phyloP scores from a whole-genome alignment of 1,284 basidiomycete genomes.

The Marasmius fiardii region DNA sequence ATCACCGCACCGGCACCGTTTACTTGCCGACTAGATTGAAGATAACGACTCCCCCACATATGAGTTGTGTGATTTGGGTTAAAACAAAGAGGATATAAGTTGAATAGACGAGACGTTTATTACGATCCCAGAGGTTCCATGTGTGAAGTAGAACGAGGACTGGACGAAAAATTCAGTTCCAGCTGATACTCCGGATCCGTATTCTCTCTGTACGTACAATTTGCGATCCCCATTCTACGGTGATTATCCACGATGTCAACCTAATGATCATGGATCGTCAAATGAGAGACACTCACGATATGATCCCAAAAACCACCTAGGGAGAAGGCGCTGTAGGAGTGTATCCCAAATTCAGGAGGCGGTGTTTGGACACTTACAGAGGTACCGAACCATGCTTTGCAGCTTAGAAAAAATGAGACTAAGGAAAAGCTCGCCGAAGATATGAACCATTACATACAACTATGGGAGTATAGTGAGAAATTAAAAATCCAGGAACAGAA shows the following conservation, averaged over 20 bases:
- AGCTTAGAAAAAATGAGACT: constrained; percentile 23
- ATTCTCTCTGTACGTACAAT: too few relatives aligned
- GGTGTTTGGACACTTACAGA: constrained; percentile 16
- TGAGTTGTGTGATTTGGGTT: not conserved
- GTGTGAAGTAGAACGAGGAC: constrained; percentile 8
- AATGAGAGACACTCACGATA: not conserved
- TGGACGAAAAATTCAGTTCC: too few relatives aligned
- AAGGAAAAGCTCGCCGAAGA: not conserved
- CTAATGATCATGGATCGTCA: not conserved
- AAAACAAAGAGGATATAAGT: not conserved
- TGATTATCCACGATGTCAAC: too few relatives aligned
- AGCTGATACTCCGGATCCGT: too few relatives aligned
- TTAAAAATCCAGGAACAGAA: constrained; percentile 18
- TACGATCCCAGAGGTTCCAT: constrained; percentile 9
- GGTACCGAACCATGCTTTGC: constrained; percentile 30
- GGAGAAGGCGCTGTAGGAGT: not conserved
- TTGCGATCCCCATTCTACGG: too few relatives aligned
- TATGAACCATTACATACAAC: not conserved
- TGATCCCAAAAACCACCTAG: not conserved
- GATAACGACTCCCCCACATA: not conserved
- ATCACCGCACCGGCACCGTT: not conserved
- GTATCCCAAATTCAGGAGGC: not conserved
- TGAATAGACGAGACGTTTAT: not conserved
- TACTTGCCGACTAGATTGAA: not conserved
- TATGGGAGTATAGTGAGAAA: constrained; percentile 6